phyloP scores from a whole-genome alignment of 2,329 filamentous ascomycete genomes.

The Colletotrichum higginsianum region DNA sequence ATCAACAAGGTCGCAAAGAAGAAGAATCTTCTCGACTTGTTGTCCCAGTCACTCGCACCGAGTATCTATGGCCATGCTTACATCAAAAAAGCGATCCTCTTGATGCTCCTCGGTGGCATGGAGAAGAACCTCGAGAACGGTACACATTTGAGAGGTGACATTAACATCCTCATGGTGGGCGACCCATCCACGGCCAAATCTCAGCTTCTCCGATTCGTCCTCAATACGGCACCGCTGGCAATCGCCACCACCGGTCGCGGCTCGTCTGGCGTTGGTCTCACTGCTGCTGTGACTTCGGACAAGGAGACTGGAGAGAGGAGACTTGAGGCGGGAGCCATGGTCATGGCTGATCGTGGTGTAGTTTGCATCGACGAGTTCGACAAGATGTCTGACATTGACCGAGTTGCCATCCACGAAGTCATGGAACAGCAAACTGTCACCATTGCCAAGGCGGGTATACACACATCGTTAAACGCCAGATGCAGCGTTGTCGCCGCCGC shows the following conservation, averaged over 20 bases:
- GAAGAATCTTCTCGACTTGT: slow-evolving; percentile 90
- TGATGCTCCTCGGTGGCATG: slow-evolving; percentile 95
- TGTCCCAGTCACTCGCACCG: slow-evolving; percentile 94
- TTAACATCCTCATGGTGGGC: slow-evolving; percentile 99
- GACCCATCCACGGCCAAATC: slow-evolving; percentile 99
- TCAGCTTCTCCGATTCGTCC: slow-evolving; percentile 95
- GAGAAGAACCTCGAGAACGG: slow-evolving; percentile 99
- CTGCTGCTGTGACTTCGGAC: slow-evolving; percentile 94
- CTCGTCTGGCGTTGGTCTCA: slow-evolving; percentile 97
- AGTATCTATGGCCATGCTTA: slow-evolving; percentile 98
- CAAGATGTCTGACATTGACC: slow-evolving; percentile 99
- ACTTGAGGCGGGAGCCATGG: slow-evolving; percentile 98
- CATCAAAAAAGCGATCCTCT: slow-evolving; percentile 96
- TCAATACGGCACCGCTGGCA: slow-evolving; percentile 95
- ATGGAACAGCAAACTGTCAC: slow-evolving; percentile 99
- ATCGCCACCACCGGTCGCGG: slow-evolving; percentile 98
- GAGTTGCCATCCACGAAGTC: slow-evolving; percentile 99
- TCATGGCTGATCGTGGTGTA: slow-evolving; percentile 95
- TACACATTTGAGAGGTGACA: slow-evolving; percentile 97
- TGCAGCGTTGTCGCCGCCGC: slow-evolving; percentile 97
- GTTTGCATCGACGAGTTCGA: slow-evolving; percentile 99
- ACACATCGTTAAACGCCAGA: slow-evolving; percentile 95
- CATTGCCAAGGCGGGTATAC: slow-evolving; percentile 98
- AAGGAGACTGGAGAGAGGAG: slow-evolving; percentile 97
- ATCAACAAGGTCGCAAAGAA: slow-evolving; percentile 99